Conservation (phyloP, 2,329 filamentous ascomycete species). For the Colletotrichum zoysiae region DNA sequence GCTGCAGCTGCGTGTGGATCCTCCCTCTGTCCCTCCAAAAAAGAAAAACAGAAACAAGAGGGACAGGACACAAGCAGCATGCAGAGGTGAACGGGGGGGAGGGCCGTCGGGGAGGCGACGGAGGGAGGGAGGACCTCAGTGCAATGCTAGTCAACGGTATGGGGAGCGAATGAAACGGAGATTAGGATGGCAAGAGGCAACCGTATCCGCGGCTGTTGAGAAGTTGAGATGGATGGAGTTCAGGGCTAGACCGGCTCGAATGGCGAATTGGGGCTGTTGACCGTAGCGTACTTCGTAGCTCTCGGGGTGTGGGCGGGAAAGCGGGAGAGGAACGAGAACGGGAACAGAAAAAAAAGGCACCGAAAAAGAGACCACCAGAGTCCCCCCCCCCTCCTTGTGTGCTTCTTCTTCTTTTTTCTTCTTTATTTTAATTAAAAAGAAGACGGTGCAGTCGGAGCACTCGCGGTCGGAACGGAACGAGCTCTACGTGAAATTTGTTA, state of each 20-base stretch:
- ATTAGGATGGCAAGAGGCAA: conserved; percentile 41
- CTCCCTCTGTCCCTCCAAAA: conserved; percentile 26
- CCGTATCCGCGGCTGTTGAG: conserved; percentile 35
- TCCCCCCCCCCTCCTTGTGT: too few relatives aligned
- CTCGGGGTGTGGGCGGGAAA: conserved; percentile 23
- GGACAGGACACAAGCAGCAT: conserved; percentile 37
- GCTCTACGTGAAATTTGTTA: conserved; percentile 38
- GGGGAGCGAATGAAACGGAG: conserved; percentile 28
- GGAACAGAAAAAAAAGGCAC: not conserved
- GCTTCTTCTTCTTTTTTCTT: too few relatives aligned
- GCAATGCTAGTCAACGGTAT: conserved; percentile 27
- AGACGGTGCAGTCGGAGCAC: conserved; percentile 27
- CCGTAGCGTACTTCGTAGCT: too few relatives aligned
- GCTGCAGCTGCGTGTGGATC: conserved; percentile 38
- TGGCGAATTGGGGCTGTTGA: conserved; percentile 7
- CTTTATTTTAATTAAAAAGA: not conserved
- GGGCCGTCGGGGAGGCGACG: conserved; percentile 23
- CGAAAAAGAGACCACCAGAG: too few relatives aligned
- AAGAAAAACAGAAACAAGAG: conserved; percentile 28
- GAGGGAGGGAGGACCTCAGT: conserved; percentile 23
- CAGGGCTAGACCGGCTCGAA: conserved; percentile 24
- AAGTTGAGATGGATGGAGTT: not conserved
- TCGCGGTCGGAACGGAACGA: conserved; percentile 27
- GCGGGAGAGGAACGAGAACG: not conserved
- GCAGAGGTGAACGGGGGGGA: conserved; percentile 10